Base-by-base conservation (phyloP, 2,329 filamentous ascomycete species). In the Eurotiales sp. region DNA sequence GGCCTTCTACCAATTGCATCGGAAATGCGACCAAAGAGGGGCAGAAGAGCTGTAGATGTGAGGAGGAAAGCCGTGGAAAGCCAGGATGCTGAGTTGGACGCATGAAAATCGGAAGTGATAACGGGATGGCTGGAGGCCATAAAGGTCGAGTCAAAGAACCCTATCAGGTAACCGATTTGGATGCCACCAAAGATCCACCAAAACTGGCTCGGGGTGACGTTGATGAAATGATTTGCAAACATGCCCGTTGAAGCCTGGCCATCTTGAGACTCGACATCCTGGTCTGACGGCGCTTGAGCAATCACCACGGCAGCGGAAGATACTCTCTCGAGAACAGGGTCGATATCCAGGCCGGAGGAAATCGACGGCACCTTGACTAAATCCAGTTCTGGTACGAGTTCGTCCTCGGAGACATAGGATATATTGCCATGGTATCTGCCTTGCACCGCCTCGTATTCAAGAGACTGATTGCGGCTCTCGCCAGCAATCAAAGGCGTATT, bases 101-200 rank as follows among this genome's bases (percentile, higher is more conserved):
- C 81, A 55, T 84, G 74, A 67, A 92, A 92, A 66, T 91, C 83
- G 0, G 86, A 90, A 0, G 87, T 90, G 55, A 92, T 90, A 52
- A 88, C 86, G 0, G 88, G 87, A 66, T 93, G 88, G 37, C 80
- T 85, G 2, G 86, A 89, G 4, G 87, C 87, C 87, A 92, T 90
- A 58, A 92, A 80, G 3, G 87, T 92, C 10, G 81, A 79, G 72
- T 92, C 88, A 62, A 92, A 91, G 64, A 77, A 83, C 8, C 66
- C 71, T 50, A 75, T 67, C 55, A 85, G 80, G 60, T 81, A 80
- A 4, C 76, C 75, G n/a, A 77, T 63, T 55, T 86, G 68, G 42
- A 86, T 74, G 46, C 79, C 78, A 5, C 70, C 58, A 62, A 86
- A 87, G 51, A 86, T 80, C 54, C 82, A 63, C 77, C 81, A 83